Evolutionary conservation across 768 basidiomycete species (phyloP), one percentile per base, ranked within the genome.

Genomic region (Boletus pseudopeckii): DNA sequence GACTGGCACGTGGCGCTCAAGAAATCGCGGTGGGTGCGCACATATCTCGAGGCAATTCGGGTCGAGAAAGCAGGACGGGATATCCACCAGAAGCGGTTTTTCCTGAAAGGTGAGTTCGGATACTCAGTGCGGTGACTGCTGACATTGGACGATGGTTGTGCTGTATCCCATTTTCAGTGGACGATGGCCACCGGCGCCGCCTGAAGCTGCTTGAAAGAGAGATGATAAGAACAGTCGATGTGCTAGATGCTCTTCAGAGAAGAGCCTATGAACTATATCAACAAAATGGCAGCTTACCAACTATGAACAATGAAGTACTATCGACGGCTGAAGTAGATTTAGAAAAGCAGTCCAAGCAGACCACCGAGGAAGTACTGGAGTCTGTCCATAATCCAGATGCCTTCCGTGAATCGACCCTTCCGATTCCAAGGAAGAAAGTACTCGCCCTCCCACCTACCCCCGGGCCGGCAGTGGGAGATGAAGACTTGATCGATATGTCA

Each of bases 11-110:
- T 24, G 1, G 55, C 59, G 17, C 48, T 62, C 8, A 53, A 67
- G 24, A 65, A 69, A 32, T 56, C 53, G 4, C 59, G 57, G 7
- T 57, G 61, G 57, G 54, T 68, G 70, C 8, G 28, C 28, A 28
- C 1, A 28, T 28, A 28, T 9, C 7, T 28, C 28, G 28, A 28
- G 8, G 28, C 69, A 7, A 67, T 73, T 17, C 61, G 71, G 2
- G 61, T 64, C 0, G 73, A 74, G 44, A 63, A 60, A 43, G 51
- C 57, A 1, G 73, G 73, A 0, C 54, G 71, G 22, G 57, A 66
- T 1, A 61, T 72, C 26, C 73, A 74, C 34, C 56, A 60, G 7
- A 58, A 42, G 18, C 60, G 71, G 3, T 74, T 72, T 54, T 70
- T 71, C 37, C 40, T 71, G 5, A 70, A 71, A 58, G 59, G 72